Evolutionary conservation across 805 yeast species (phyloP), one percentile per base, ranked within the genome.

Genomic region (Schizosaccharomyces osmophilus): DNA sequence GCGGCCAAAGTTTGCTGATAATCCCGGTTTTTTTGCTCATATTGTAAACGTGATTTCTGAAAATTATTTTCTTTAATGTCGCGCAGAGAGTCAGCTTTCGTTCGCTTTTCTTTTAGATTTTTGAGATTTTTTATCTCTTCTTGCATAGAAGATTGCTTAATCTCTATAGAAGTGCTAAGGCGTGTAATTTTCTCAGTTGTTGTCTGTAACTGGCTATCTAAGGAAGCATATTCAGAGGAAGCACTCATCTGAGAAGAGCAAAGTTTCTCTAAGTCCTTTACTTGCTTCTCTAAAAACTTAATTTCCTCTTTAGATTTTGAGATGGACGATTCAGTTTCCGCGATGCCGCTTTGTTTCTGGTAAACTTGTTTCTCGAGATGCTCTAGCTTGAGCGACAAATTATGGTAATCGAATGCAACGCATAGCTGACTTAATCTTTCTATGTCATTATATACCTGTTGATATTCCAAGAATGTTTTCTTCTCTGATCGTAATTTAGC

Each of bases 401-500:
- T 70, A 42, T 75, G 69, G 68, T 79, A 89, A 66, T 85, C 88
- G 69, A 84, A 84, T 8, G 95, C 89, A 59, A 83, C 82, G 1
- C 87, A 85, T 0, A 87, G 77, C 65, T 85, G 78, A 19, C 84
- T 77, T 42, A 85, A 72, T 55, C 83, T 82, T 70, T 90, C 97
- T 63, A 86, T 73, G 66, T 86, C 88, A 5, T 85, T 76, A 66
- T 85, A 93, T 11, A 85, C 79, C 62, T 85, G 87, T 72, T 90
- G 97, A 70, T 78, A 89, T 68, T 90, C 97, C 43, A 88, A 71
- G 67, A 84, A 89, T 32, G 81, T 75, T 67, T 93, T 79, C 72
- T 88, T 90, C 67, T 90, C 96, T 62, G 78, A 78, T 64, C 94
- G 78, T 60, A 89, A 74, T 67, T 83, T 83, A 62, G 84, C 89